These are phyloP conservation scores for Penicillium bovifimosum DNA, from an alignment of 495 filamentous ascomycete species.

Conservation along the genomic window DNA sequence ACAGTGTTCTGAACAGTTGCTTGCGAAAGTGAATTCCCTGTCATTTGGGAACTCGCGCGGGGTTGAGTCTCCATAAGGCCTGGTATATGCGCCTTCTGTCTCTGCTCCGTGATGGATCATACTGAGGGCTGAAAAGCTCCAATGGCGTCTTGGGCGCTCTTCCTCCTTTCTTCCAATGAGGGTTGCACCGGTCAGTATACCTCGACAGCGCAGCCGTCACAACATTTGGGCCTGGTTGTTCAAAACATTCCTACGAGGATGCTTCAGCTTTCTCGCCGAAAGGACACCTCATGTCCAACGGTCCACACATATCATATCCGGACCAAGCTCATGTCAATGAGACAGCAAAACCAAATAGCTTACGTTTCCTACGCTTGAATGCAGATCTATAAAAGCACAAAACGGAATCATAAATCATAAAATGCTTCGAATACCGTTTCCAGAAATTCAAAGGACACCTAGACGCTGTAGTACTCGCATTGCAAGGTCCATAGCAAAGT, in stretches of 20 bases:
- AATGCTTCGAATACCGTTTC: neutral
- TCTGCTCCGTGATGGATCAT: neutral
- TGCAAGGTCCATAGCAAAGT: neutral
- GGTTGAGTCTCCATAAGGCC: too few relatives aligned
- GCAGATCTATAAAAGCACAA: neutral
- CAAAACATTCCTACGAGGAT: neutral
- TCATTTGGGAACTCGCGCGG: neutral
- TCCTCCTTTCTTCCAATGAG: neutral
- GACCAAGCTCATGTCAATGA: neutral
- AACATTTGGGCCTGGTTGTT: too few relatives aligned
- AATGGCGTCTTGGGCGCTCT: neutral
- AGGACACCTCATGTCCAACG: neutral
- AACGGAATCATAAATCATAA: slow-evolving; percentile 1
- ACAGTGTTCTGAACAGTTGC: neutral
- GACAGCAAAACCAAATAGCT: neutral
- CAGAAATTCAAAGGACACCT: neutral
- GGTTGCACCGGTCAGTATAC: neutral
- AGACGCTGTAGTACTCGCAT: neutral
- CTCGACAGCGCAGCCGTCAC: too few relatives aligned
- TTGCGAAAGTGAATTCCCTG: neutral
- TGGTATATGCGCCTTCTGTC: neutral
- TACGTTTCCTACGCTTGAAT: neutral
- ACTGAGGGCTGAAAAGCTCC: neutral
- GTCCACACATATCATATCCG: neutral
- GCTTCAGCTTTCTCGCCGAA: neutral